Percentiles rank a stretch among this genome's conserved stretches.
Evolutionary conservation across 2,329 filamentous ascomycete species (phyloP).

Genomic region (Epichloe uncinata): DNA sequence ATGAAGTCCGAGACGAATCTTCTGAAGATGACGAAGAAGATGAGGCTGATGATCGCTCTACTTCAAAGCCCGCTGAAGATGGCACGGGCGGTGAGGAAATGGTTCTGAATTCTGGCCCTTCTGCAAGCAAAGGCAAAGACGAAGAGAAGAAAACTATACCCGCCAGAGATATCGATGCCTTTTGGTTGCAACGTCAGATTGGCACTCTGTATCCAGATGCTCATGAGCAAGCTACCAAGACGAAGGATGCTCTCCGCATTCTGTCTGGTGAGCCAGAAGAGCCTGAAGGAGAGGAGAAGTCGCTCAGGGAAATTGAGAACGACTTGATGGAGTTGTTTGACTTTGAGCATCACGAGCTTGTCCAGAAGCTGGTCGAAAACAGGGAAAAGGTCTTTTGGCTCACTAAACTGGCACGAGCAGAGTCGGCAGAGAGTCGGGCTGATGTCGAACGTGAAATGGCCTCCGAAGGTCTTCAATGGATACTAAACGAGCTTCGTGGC

Average conservation of each 20-base stretch:
- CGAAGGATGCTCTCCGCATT: constrained; percentile 68
- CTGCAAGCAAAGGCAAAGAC: constrained; percentile 31
- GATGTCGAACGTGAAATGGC: constrained; percentile 84
- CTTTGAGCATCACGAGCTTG: constrained; percentile 88
- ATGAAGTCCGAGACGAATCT: constrained; percentile 79
- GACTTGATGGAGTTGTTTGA: constrained; percentile 98
- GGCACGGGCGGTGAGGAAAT: constrained; percentile 63
- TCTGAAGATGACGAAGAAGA: constrained; percentile 67
- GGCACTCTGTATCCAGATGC: constrained; percentile 80
- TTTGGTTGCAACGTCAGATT: constrained; percentile 91
- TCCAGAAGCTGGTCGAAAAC: constrained; percentile 82
- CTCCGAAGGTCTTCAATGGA: constrained; percentile 72
- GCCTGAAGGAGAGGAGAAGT: constrained; percentile 64
- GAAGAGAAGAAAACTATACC: constrained; percentile 53
- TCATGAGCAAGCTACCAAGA: constrained; percentile 88
- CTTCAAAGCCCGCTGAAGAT: constrained; percentile 21
- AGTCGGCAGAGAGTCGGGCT: constrained; percentile 61
- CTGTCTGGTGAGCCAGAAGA: constrained; percentile 63
- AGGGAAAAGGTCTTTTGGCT: constrained; percentile 93
- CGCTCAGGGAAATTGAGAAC: constrained; percentile 88
- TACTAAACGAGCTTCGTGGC: constrained; percentile 77
- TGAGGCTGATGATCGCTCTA: constrained; percentile 25
- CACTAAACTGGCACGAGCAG: constrained; percentile 71
- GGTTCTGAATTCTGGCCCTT: constrained; percentile 58
- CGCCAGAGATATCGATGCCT: constrained; percentile 88